Percentiles rank a stretch among this genome's conserved stretches.
Evolutionary conservation across 2,329 filamentous ascomycete genomes (phyloP).

Genomic region (Huntiella savannae): DNA sequence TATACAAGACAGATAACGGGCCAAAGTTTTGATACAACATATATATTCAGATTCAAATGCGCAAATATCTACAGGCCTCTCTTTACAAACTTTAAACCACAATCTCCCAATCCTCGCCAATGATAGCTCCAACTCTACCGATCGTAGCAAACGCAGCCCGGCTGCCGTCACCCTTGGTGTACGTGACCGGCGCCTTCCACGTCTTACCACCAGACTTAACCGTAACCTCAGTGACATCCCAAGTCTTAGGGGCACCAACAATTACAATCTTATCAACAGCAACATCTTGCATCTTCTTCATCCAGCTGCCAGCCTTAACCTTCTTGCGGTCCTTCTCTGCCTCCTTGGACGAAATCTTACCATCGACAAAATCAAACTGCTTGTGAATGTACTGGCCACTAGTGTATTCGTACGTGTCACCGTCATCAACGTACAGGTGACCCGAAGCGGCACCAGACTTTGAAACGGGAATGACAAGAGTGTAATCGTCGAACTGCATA

Average conservation of each 20-base stretch:
- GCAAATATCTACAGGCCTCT: background rate
- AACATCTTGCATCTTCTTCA: slow-evolving; percentile 62
- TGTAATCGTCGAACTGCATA: slow-evolving; percentile 93
- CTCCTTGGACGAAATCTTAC: slow-evolving; percentile 50
- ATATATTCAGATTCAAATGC: background rate
- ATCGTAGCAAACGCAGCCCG: slow-evolving; percentile 33
- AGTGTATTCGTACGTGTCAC: slow-evolving; percentile 77
- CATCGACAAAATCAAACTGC: slow-evolving; percentile 46
- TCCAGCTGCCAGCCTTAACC: slow-evolving; percentile 45
- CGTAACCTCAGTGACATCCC: slow-evolving; percentile 44
- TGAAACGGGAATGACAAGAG: slow-evolving; percentile 48
- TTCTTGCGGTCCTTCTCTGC: slow-evolving; percentile 37
- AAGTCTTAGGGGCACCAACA: slow-evolving; percentile 56
- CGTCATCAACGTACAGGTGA: slow-evolving; percentile 79
- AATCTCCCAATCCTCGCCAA: slow-evolving; percentile 35
- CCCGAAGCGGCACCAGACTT: slow-evolving; percentile 45
- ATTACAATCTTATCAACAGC: slow-evolving; percentile 69
- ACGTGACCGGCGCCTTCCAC: slow-evolving; percentile 42
- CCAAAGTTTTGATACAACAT: background rate
- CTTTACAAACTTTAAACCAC: slow-evolving; percentile 15
- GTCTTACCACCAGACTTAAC: slow-evolving; percentile 34
- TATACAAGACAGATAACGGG: background rate
- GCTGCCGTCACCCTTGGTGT: slow-evolving; percentile 27
- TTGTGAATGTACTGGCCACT: slow-evolving; percentile 77
- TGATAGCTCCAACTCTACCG: slow-evolving; percentile 29